Conservation (phyloP, 768 basidiomycete genomes). For the Flagelloscypha sp. region DNA sequence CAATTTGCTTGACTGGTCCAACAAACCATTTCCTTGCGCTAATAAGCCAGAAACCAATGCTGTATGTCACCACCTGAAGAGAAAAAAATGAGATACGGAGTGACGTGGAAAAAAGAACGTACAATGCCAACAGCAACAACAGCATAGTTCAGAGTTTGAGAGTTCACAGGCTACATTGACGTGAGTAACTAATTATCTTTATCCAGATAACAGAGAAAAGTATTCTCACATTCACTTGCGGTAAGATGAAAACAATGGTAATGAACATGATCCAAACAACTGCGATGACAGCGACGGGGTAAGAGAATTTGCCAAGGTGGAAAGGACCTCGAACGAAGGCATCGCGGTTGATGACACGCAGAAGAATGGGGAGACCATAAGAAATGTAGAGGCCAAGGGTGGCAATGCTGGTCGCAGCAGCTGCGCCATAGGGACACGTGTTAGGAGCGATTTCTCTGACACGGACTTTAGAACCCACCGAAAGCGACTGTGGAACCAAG, state of each 20-base stretch:
- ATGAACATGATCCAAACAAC: slow-evolving; percentile 70
- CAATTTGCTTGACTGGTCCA: slow-evolving; percentile 62
- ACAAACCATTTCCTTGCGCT: slow-evolving; percentile 68
- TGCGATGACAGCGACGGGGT: slow-evolving; percentile 46
- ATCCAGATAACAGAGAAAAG: background rate
- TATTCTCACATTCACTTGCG: slow-evolving; percentile 46
- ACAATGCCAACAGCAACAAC: slow-evolving; percentile 72
- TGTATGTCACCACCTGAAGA: slow-evolving; percentile 54
- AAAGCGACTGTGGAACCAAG: slow-evolving; percentile 69
- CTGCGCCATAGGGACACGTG: slow-evolving; percentile 22
- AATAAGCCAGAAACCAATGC: slow-evolving; percentile 60
- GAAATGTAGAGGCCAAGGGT: slow-evolving; percentile 74
- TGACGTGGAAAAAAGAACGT: too few relatives aligned
- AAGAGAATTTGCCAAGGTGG: slow-evolving; percentile 59
- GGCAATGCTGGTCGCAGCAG: slow-evolving; percentile 48
- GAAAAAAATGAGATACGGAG: too few relatives aligned
- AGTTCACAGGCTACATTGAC: slow-evolving; percentile 45
- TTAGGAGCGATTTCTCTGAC: too few relatives aligned
- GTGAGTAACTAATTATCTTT: background rate
- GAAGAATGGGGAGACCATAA: slow-evolving; percentile 66
- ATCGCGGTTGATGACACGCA: slow-evolving; percentile 53
- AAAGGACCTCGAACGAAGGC: slow-evolving; percentile 63
- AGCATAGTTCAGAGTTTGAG: slow-evolving; percentile 68
- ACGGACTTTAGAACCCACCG: too few relatives aligned
- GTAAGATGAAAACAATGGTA: slow-evolving; percentile 65